A percentile compares a stretch with the other conserved stretches of the same genome.
phyloP scores from a whole-genome alignment of 1,284 basidiomycete genomes.

The Rhodotorula sp. region DNA sequence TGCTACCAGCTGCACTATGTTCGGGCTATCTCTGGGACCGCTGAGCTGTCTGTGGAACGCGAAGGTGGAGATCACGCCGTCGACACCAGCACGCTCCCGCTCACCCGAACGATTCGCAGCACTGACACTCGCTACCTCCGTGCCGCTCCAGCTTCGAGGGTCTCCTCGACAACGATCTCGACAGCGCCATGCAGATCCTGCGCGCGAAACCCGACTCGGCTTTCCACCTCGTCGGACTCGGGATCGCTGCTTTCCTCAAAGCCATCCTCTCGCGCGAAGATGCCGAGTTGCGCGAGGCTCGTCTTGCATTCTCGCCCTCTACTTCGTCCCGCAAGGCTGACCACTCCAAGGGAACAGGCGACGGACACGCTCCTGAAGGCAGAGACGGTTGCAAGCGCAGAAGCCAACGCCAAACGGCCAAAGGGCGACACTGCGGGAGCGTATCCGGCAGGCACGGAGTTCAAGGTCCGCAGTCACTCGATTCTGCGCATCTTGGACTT shows the following conservation, averaged over 20 bases:
- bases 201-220: conserved; percentile 18
- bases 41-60: too few relatives aligned
- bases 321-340: background rate
- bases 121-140: background rate
- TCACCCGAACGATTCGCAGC: background rate
- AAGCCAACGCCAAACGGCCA: conserved; percentile 19
- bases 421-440: conserved; percentile 14
- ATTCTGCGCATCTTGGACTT: too few relatives aligned
- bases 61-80: too few relatives aligned
- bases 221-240: conserved; percentile 35
- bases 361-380: conserved; percentile 37
- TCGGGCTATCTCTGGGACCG: background rate
- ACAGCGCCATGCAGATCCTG: conserved; percentile 20
- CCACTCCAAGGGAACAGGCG: background rate
- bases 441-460: conserved; percentile 38
- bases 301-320: background rate
- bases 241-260: conserved; percentile 39
- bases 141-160: conserved; percentile 22
- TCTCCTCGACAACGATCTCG: conserved; percentile 42
- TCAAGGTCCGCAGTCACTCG: conserved; percentile 27
- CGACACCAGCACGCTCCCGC: too few relatives aligned
- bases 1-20: background rate
- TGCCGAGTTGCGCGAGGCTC: conserved; percentile 25
- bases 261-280: conserved; percentile 41
- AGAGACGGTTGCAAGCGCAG: conserved; percentile 23